Evolutionary conservation across 768 basidiomycete genomes (phyloP).

Genomic region (Leucocoprinus birnbaumii): DNA sequence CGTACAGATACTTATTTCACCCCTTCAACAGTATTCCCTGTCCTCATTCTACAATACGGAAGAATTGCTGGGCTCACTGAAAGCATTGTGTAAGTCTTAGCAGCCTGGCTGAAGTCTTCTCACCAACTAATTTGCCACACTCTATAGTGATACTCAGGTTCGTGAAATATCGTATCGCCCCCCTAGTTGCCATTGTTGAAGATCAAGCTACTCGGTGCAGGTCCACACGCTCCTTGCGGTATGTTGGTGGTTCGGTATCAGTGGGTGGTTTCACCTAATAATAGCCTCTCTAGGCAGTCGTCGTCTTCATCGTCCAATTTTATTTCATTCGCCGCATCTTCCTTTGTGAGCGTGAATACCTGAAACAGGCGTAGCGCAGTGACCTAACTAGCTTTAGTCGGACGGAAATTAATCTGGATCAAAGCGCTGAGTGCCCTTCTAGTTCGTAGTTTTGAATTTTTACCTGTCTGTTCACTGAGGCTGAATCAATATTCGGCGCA

Average conservation of each 20-base stretch:
- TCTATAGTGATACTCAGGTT: too few relatives aligned
- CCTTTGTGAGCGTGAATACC: background rate
- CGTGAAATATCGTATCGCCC: background rate
- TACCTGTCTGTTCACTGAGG: too few relatives aligned
- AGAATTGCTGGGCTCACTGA: background rate
- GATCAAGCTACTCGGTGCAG: too few relatives aligned
- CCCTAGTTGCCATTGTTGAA: background rate
- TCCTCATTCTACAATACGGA: background rate
- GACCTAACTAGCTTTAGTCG: background rate
- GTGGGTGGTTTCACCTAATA: too few relatives aligned
- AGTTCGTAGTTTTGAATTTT: too few relatives aligned
- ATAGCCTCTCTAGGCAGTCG: background rate
- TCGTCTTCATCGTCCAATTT: background rate
- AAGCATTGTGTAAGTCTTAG: background rate
- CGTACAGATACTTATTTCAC: too few relatives aligned
- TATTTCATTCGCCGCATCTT: slow-evolving; percentile 2
- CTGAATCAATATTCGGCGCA: too few relatives aligned
- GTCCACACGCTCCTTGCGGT: too few relatives aligned
- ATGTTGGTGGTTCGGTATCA: too few relatives aligned
- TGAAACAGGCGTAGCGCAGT: background rate
- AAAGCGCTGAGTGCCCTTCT: background rate
- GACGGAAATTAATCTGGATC: background rate
- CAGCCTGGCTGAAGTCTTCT: too few relatives aligned
- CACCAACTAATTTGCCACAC: too few relatives aligned
- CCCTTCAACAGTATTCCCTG: background rate